phyloP scores from a whole-genome alignment of 2,329 filamentous ascomycete species.

The Colletotrichum gloeosporioides region DNA sequence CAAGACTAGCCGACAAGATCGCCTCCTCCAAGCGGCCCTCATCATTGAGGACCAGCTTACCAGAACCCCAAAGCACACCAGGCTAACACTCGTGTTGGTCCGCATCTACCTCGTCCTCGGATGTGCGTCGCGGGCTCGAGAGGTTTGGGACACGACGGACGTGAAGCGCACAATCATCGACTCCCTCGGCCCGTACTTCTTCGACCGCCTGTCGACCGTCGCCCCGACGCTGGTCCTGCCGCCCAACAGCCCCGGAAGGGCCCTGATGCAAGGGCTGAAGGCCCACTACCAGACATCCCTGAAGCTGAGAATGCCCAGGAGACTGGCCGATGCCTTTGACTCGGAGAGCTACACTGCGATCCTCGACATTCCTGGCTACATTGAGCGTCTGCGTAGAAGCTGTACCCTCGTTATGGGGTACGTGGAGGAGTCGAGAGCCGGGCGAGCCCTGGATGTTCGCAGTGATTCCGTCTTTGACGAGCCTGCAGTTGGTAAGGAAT shows the following conservation, averaged over 20 bases:
- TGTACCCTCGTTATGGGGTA: conserved; percentile 58
- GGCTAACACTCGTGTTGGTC: conserved; percentile 54
- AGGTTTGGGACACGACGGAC: conserved; percentile 55
- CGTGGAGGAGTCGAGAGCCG: conserved; percentile 55
- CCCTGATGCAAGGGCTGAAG: conserved; percentile 47
- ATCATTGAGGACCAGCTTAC: conserved; percentile 55
- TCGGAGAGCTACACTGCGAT: conserved; percentile 57
- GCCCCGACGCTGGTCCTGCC: conserved; percentile 48
- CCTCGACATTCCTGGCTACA: conserved; percentile 50
- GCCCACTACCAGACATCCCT: conserved; percentile 53
- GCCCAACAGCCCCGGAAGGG: conserved; percentile 13
- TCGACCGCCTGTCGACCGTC: conserved; percentile 59
- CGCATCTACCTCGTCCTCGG: conserved; percentile 58
- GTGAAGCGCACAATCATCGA: conserved; percentile 66
- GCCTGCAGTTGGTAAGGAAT: conserved; percentile 49
- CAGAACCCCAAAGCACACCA: conserved; percentile 49
- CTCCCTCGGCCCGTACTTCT: conserved; percentile 58
- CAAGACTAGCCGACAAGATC: conserved; percentile 19
- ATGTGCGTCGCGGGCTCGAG: conserved; percentile 49
- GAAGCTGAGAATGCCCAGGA: conserved; percentile 47
- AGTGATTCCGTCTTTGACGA: conserved; percentile 48
- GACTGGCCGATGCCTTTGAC: conserved; percentile 52
- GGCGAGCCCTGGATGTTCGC: conserved; percentile 46
- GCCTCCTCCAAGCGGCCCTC: conserved; percentile 53
- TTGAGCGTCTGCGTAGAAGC: conserved; percentile 50